These are phyloP conservation scores for Saccharomyces hybrid DNA, from an alignment of 1,139 yeast genomes.

Conservation along the genomic window DNA sequence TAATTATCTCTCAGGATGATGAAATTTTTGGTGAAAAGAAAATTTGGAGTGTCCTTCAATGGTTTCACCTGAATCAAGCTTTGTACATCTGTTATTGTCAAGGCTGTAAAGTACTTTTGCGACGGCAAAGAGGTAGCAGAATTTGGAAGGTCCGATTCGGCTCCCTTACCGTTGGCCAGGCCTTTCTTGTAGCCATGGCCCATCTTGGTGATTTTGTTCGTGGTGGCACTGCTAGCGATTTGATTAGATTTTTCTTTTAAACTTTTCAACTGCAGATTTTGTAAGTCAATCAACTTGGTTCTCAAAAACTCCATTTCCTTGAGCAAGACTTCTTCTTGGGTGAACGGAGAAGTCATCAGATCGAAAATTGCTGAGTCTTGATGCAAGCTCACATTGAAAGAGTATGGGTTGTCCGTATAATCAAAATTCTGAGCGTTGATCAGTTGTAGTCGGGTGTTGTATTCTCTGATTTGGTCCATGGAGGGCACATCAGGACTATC, in stretches of 20 bases:
- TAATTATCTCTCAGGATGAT: background rate
- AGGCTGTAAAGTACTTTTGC: background rate
- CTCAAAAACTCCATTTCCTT: slow-evolving; percentile 27
- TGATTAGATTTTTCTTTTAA: background rate
- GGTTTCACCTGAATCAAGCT: background rate
- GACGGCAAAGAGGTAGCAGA: background rate
- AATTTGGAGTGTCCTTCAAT: background rate
- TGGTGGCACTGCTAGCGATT: background rate
- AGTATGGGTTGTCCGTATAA: slow-evolving; percentile 9
- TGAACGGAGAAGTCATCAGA: slow-evolving; percentile 22
- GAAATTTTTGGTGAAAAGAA: background rate
- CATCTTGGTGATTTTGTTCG: background rate
- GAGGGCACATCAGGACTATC: slow-evolving; percentile 16
- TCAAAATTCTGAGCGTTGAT: slow-evolving; percentile 13
- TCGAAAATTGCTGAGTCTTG: slow-evolving; percentile 24
- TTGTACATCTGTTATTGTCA: background rate
- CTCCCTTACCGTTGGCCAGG: background rate
- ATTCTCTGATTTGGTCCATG: slow-evolving; percentile 19
- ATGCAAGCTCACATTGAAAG: slow-evolving; percentile 7
- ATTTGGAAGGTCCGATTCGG: background rate
- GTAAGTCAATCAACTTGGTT: slow-evolving; percentile 20
- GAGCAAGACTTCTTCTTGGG: slow-evolving; percentile 26
- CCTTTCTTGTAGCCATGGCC: background rate
- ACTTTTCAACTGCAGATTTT: slow-evolving; percentile 8
- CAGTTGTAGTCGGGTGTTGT: slow-evolving; percentile 19